Evolutionary conservation across 441 rosid species (phyloP).

Genomic region (Euphorbia celastroides): DNA sequence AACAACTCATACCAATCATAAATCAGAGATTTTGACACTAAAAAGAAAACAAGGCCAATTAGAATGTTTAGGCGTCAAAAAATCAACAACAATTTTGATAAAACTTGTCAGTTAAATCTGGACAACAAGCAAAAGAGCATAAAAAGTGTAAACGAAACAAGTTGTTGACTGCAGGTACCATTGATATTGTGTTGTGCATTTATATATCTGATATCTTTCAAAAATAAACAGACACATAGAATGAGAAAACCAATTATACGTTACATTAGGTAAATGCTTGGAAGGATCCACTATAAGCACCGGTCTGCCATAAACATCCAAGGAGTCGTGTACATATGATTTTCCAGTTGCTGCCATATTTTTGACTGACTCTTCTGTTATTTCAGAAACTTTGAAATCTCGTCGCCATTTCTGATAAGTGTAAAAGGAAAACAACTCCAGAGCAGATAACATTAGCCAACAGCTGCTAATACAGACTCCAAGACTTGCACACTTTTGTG

Average conservation of each 20-base stretch:
- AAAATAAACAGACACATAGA: background rate
- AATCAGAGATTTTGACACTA: background rate
- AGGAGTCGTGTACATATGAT: conserved; percentile 64
- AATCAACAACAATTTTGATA: background rate
- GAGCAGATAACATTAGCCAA: background rate
- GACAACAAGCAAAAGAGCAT: background rate
- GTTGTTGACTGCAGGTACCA: background rate
- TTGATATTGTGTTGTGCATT: background rate
- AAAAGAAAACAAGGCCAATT: background rate
- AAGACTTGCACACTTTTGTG: background rate
- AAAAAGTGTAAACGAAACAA: background rate
- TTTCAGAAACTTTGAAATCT: conserved; percentile 62
- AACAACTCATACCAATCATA: conserved; percentile 4
- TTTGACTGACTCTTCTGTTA: conserved; percentile 62
- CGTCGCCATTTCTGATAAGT: conserved; percentile 73
- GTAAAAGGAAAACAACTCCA: conserved; percentile 29
- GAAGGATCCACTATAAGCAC: conserved; percentile 82
- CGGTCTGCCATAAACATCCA: conserved; percentile 61
- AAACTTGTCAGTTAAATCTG: background rate
- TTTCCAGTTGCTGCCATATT: conserved; percentile 68
- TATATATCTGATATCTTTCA: background rate
- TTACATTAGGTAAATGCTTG: conserved; percentile 71
- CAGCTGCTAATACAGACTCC: background rate
- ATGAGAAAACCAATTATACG: background rate
- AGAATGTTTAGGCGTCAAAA: background rate